phyloP scores from a whole-genome alignment of 257 asterid genomes.

The Dorcoceras hygrometricum region DNA sequence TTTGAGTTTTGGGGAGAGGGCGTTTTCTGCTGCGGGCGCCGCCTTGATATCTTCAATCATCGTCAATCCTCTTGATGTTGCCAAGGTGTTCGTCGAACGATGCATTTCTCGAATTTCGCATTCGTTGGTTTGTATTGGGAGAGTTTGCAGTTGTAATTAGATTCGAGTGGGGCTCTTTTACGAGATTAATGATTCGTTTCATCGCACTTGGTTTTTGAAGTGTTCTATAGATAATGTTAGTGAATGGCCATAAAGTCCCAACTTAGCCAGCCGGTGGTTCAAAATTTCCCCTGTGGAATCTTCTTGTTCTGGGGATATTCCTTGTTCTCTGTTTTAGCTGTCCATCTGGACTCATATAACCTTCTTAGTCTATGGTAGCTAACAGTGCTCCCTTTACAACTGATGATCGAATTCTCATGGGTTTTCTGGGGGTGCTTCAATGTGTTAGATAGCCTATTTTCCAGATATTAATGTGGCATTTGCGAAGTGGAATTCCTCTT shows the following conservation, averaged over 20 bases:
- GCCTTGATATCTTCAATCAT: slow-evolving; percentile 72
- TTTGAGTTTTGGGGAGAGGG: slow-evolving; percentile 65
- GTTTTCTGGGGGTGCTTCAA: not conserved
- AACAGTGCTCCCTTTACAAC: not conserved
- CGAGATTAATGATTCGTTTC: not conserved
- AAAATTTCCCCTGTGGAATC: not conserved
- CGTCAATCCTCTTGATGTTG: slow-evolving; percentile 89
- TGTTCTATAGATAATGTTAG: not conserved
- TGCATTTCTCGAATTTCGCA: not conserved
- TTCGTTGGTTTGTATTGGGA: not conserved
- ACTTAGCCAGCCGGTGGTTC: not conserved
- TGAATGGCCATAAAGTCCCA: not conserved
- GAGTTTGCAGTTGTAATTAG: slow-evolving; percentile 5
- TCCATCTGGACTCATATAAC: slow-evolving; percentile 5
- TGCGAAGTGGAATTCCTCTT: slow-evolving; percentile 4
- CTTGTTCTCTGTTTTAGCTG: not conserved
- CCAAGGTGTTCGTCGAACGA: slow-evolving; percentile 40
- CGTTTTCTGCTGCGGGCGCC: slow-evolving; percentile 79
- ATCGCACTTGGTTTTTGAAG: not conserved
- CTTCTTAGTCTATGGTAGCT: not conserved
- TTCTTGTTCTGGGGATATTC: not conserved
- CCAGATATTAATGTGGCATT: not conserved
- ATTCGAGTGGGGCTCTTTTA: not conserved
- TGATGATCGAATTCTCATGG: not conserved
- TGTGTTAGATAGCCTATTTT: not conserved